Conservation (phyloP, 768 basidiomycete genomes). For the Termitomyces sp. region DNA sequence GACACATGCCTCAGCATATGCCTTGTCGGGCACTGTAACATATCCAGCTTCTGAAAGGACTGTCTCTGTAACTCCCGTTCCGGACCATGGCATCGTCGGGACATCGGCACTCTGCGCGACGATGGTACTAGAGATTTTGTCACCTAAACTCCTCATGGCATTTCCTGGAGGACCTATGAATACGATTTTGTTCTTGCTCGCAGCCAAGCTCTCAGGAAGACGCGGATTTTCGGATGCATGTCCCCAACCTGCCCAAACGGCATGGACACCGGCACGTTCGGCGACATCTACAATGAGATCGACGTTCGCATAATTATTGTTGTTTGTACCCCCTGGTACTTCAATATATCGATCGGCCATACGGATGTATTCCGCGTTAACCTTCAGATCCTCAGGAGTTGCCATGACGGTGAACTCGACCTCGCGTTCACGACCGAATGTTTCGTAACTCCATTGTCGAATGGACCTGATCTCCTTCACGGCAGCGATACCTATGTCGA, state of each 20-base stretch:
- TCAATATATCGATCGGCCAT: constrained; percentile 99
- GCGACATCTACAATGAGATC: constrained; percentile 98
- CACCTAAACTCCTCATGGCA: constrained; percentile 97
- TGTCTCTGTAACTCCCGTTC: constrained; percentile 89
- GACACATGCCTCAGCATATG: constrained; percentile 86
- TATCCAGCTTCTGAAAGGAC: constrained; percentile 79
- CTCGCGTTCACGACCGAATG: constrained; percentile 92
- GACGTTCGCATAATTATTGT: constrained; percentile 99
- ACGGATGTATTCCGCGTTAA: constrained; percentile 99
- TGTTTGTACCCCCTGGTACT: constrained; percentile 96
- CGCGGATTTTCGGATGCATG: constrained; percentile 99
- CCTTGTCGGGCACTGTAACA: constrained; percentile 90
- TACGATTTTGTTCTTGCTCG: constrained; percentile 92
- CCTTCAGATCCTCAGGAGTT: constrained; percentile 96
- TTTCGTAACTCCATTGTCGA: constrained; percentile 99
- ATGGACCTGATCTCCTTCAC: constrained; percentile 99
- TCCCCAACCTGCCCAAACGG: constrained; percentile 99
- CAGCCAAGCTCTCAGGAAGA: constrained; percentile 87
- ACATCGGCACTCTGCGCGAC: constrained; percentile 96
- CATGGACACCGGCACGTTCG: constrained; percentile 95
- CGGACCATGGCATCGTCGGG: constrained; percentile 99
- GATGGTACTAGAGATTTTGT: constrained; percentile 99
- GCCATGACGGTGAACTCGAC: constrained; percentile 99
- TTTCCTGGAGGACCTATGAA: constrained; percentile 99
- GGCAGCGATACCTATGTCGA: constrained; percentile 83